Conservation (phyloP, 768 basidiomycete species). For the Pulveroboletus sp. region DNA sequence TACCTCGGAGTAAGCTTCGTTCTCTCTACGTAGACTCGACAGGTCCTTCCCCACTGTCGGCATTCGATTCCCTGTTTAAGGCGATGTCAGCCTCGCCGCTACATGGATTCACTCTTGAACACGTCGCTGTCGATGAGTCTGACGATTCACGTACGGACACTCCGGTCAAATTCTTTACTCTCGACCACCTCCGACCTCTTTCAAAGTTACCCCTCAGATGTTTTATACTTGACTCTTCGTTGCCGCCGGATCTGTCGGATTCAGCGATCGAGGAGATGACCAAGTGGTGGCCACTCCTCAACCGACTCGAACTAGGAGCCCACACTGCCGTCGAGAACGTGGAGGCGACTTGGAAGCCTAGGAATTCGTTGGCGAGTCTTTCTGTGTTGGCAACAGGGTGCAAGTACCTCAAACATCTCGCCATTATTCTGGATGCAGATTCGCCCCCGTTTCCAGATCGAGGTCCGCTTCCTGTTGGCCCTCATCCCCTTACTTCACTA, state of each 20-base stretch:
- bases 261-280: constrained; percentile 35
- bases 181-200: constrained; percentile 34
- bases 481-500: constrained; percentile 29
- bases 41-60: constrained; percentile 19
- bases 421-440: constrained; percentile 15
- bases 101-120: constrained; percentile 38
- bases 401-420: constrained; percentile 14
- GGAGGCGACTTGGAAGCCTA: constrained; percentile 17
- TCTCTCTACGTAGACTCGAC: constrained; percentile 39
- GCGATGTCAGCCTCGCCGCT: constrained; percentile 32
- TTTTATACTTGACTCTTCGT: constrained; percentile 37
- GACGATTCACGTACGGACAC: constrained; percentile 27
- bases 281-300: constrained; percentile 43
- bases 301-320: constrained; percentile 39
- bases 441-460: not conserved
- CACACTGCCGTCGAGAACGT: constrained; percentile 23
- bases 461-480: not conserved
- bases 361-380: constrained; percentile 16
- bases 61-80: constrained; percentile 36
- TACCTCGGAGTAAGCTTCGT: constrained; percentile 32
- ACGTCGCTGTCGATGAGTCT: constrained; percentile 30
- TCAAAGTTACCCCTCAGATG: constrained; percentile 32
- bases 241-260: constrained; percentile 38
- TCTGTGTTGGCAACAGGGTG: constrained; percentile 15
- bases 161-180: constrained; percentile 11